Evolutionary conservation across 768 basidiomycete species (phyloP), one percentile per base, ranked within the genome.

Genomic region (Tylopilus balloui): DNA sequence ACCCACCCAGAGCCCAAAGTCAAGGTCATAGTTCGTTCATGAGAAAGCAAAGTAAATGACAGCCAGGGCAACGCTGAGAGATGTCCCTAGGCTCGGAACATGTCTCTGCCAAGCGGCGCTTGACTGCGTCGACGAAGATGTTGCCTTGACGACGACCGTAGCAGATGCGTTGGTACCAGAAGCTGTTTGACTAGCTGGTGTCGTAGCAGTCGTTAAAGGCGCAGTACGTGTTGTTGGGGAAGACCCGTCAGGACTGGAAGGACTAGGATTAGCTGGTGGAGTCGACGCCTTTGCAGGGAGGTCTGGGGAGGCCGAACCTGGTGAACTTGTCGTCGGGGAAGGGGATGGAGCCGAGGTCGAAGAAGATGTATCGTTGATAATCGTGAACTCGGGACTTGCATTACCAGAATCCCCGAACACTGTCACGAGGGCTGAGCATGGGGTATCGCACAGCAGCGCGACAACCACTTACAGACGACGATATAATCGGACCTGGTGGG

Each of bases 311-410:
- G 47, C 27, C 20, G 52, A 11, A 42, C 27, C 42, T 32, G 55
- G 23, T 13, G 45, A 17, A 40, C 23, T 32, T n/a, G n/a, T n/a
- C 11, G 60, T 27, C 9, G 52, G 24, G 6, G 9, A 6, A 39
- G 59, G 35, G 19, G 47, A 28, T 6, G 63, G 36, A 9, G 54
- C 12, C 40, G 59, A 34, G 17, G 58, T 40, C 8, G 64, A 68
- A 36, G 74, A 76, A 48, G 77, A 71, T 23, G 68, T 63, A 56
- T 90, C 90, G 31, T 95, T 78, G 55, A 78, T 66, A 35, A 72
- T 72, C 48, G 71, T 71, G 32, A 72, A 74, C 41, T 64, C 20
- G 14, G 69, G 72, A 42, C 71, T 72, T 8, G 71, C 64, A 32
- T 72, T 72, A 34, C 71, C 71, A 36, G 73, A 74, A 49, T 72